phyloP scores from a whole-genome alignment of 2,329 filamentous ascomycete genomes.

The Fusarium incarnatum region DNA sequence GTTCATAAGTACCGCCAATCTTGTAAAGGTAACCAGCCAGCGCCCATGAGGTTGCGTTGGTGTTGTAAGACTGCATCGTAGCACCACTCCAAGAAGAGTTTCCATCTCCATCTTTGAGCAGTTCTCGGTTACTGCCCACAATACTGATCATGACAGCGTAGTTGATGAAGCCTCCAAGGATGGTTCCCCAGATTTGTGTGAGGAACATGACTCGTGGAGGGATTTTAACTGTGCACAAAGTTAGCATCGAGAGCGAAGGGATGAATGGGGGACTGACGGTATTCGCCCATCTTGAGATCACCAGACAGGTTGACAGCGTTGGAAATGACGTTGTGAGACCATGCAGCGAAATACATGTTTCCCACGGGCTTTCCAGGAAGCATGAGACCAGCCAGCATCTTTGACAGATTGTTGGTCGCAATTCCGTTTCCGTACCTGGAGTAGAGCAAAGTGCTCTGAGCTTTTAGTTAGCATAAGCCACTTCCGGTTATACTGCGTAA shows the following conservation, averaged over 20 bases:
- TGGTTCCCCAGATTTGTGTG: conserved; percentile 66
- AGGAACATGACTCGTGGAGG: conserved; percentile 66
- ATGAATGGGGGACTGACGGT: conserved; percentile 54
- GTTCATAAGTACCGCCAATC: conserved; percentile 55
- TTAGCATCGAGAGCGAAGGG: conserved; percentile 29
- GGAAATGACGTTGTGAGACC: conserved; percentile 67
- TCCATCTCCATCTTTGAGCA: conserved; percentile 60
- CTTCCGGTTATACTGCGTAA: accelerated
- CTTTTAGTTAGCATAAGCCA: background rate
- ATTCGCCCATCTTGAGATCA: conserved; percentile 70
- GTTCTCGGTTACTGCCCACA: conserved; percentile 59
- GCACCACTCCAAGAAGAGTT: conserved; percentile 65
- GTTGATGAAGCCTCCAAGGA: conserved; percentile 65
- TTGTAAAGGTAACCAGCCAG: conserved; percentile 66
- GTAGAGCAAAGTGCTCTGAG: conserved; percentile 63
- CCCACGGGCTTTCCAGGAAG: conserved; percentile 63
- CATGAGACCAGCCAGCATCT: conserved; percentile 66
- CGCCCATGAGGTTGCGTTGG: conserved; percentile 61
- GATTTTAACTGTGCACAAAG: conserved; percentile 60
- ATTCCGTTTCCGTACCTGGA: conserved; percentile 67
- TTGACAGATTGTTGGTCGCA: conserved; percentile 68
- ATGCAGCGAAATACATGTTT: conserved; percentile 69
- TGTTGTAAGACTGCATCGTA: conserved; percentile 61
- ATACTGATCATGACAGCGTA: conserved; percentile 68
- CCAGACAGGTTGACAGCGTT: conserved; percentile 63